Evolutionary conservation across 2,329 filamentous ascomycete genomes (phyloP), one percentile per base, ranked within the genome.

Genomic region (Pleomassaria siparia): DNA sequence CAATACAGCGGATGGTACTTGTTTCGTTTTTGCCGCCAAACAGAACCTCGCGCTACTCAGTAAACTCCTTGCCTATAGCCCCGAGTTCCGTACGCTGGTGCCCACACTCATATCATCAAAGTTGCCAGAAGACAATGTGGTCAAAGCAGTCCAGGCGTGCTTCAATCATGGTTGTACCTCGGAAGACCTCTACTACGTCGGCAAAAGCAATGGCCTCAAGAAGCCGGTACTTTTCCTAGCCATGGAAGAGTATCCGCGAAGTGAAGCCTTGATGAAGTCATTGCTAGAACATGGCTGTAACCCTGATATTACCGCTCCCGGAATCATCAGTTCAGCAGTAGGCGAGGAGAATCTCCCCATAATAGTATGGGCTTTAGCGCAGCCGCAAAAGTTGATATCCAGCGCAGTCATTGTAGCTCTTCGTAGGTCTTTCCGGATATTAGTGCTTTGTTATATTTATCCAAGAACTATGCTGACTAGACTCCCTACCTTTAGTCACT

Each of bases 331-430:
- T 0, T 73, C 76, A 10, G 50, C 76, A 0, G 74, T 77, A 1
- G 77, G 80, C 28, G 70, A 74, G 2, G 84, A 88, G 62, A 69
- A 74, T 9, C 74, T 84, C 36, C 80, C 80, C 1, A 70, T 84
- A 2, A 68, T 87, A 7, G 70, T 79, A 42, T 87, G 84, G 84
- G 77, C 81, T 0, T 72, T 87, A 43, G 69, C 81, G 6, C 82
- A 86, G 52, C 80, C 81, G 0, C 81, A 85, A 53, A 86, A 86
- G 63, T 78, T 77, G 50, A 75, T 86, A 42, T 84, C 81, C 63
- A 81, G 79, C 26, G 64, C 72, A 4, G 69, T 86, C 35, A 79
- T 88, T 46, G 73, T 80, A 51, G 65, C 82, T 40, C 70, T 87
- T 16, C 35, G n/a, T n/a, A n/a, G n/a, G n/a, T n/a, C n/a, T n/a